phyloP scores from a whole-genome alignment of 202 grass and related monocot genomes.

The Tripidium arundinaceum region DNA sequence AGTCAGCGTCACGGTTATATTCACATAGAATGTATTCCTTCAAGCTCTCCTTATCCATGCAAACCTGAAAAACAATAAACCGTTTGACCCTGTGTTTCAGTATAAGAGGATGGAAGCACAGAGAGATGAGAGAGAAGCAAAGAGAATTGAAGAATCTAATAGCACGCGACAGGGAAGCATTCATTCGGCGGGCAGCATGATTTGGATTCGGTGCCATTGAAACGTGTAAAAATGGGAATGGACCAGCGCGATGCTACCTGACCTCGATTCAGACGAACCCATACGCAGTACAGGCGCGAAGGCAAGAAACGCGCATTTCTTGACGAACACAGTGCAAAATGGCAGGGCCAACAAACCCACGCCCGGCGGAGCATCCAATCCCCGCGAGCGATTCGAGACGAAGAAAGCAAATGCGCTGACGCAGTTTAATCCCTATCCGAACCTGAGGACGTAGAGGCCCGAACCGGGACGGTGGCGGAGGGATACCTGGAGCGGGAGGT shows the following conservation, averaged over 20 bases:
- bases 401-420: background rate
- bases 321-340: background rate
- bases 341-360: background rate
- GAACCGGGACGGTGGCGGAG: background rate
- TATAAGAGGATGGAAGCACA: too few relatives aligned
- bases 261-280: conserved; percentile 1
- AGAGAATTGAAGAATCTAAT: background rate
- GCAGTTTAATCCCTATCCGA: background rate
- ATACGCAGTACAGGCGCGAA: background rate
- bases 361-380: background rate
- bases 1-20: conserved; percentile 94
- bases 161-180: background rate
- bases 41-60: conserved; percentile 66
- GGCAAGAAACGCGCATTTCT: conserved; percentile 9
- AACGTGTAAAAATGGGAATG: background rate
- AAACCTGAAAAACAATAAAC: conserved; percentile 50
- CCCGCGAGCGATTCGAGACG: background rate
- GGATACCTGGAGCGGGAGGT: conserved; percentile 83
- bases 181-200: background rate
- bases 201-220: background rate
- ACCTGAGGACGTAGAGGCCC: background rate
- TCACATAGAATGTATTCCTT: conserved; percentile 97
- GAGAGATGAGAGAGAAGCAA: too few relatives aligned
- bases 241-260: background rate
- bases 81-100: background rate